Percentiles rank a stretch among this genome's conserved stretches.
These are phyloP conservation scores for Cladosporium sp. DNA, from an alignment of 2,329 filamentous ascomycete species.

Conservation along the genomic window DNA sequence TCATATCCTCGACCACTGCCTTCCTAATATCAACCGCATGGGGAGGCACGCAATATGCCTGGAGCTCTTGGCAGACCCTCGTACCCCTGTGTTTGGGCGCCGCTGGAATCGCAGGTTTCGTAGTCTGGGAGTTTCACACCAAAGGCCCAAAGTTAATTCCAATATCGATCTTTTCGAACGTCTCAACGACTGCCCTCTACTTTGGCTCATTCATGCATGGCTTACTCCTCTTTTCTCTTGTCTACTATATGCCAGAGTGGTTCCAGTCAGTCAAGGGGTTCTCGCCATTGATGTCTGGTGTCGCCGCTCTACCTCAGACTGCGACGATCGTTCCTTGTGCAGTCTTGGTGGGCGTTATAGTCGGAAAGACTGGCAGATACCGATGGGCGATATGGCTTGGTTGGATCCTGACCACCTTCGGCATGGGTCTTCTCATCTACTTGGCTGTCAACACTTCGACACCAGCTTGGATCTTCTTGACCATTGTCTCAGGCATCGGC, in stretches of 20 bases:
- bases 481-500: background rate
- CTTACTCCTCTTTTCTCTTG: constrained; percentile 27
- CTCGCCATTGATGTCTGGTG: constrained; percentile 35
- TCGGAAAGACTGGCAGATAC: constrained; percentile 31
- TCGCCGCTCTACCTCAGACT: constrained; percentile 39
- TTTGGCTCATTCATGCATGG: constrained; percentile 29
- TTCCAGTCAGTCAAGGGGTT: constrained; percentile 39
- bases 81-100: constrained; percentile 33
- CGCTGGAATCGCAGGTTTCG: constrained; percentile 25
- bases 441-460: constrained; percentile 19
- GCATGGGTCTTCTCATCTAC: constrained; percentile 40
- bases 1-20: background rate
- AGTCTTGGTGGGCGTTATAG: constrained; percentile 23
- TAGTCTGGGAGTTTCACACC: constrained; percentile 23
- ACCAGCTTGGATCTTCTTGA: background rate
- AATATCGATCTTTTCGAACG: constrained; percentile 28
- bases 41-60: constrained; percentile 14
- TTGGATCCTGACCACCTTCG: constrained; percentile 36
- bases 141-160: constrained; percentile 26
- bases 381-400: constrained; percentile 24
- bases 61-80: constrained; percentile 33
- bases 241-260: constrained; percentile 43
- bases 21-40: background rate
- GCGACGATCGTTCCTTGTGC: constrained; percentile 20
- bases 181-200: constrained; percentile 28